Percentiles rank a stretch among this genome's conserved stretches.
Conservation (phyloP, 257 asterid species). For the Solanum tarijense region DNA sequence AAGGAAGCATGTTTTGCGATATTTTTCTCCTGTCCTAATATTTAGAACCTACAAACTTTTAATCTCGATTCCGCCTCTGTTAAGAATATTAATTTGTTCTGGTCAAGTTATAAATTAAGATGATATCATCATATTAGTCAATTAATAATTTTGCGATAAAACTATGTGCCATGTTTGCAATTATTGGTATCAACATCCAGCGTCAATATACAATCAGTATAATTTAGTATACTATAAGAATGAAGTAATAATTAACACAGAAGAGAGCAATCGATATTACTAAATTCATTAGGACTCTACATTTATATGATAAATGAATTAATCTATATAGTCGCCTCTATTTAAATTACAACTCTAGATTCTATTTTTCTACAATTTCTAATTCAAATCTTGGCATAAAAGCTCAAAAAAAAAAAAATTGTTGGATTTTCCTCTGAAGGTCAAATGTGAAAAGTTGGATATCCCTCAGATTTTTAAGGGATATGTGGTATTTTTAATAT, state of each 20-base stretch:
- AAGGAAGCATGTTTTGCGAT: too few species aligned
- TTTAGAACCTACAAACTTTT: too few species aligned
- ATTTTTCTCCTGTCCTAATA: too few species aligned
- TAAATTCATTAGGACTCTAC: neutral
- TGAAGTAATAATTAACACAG: neutral
- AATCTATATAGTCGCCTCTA: neutral
- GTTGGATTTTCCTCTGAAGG: neutral
- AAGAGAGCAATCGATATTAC: neutral
- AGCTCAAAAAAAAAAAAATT: neutral
- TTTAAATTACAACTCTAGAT: neutral
- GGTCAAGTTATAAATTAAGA: neutral
- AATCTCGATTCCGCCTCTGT: too few species aligned
- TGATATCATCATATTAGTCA: neutral
- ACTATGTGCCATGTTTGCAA: neutral
- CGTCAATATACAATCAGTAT: too few species aligned
- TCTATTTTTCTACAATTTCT: neutral
- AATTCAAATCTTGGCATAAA: neutral
- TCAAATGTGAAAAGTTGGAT: neutral
- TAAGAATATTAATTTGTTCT: neutral
- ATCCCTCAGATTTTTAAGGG: too few species aligned
- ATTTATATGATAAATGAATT: neutral
- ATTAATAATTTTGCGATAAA: neutral
- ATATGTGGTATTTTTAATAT: too few species aligned
- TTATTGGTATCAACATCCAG: neutral
- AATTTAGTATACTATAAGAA: neutral